Evolutionary conservation across 2,329 filamentous ascomycete genomes (phyloP), one percentile per base, ranked within the genome.

Genomic region (Phaeosphaeriaceae sp.): DNA sequence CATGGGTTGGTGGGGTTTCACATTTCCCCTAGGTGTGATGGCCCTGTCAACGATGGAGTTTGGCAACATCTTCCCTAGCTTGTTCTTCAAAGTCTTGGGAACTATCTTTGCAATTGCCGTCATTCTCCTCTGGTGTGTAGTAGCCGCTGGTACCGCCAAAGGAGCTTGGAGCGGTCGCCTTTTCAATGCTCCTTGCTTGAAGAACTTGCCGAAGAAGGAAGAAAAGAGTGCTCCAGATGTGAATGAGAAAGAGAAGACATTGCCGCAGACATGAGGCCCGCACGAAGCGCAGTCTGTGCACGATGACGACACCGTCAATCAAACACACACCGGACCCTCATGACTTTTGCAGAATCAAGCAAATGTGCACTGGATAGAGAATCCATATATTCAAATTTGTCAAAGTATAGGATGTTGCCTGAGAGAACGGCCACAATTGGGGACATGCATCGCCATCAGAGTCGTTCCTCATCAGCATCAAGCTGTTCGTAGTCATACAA

Each of bases 1-100:
- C 66, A 85, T 88, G 75, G 86, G 85, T 15, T 86, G 85, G 85
- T 88, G 84, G 85, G 84, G 83, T 2, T 87, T 87, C 58, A 85
- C 82, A 0, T 88, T 88, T 62, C 86, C 85, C 0, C 66, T 86
- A 1, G 86, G 86, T 2, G 85, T 87, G 0, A 87, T 83, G 69
- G 80, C 85, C 0, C 73, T 82, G 9, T 80, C 75, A 31, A 85
- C 83, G 0, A 79, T 79, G 3, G 73, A 78, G 48, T 76, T 85
- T 56, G 84, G 82, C 1, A 74, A 78, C 21, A 82, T 86, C 58
- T 78, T 88, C 58, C 81, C 83, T 0, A 86, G 82, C 36, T 52
- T 70, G 15, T 87, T 88, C 66, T 88, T 88, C 65, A 76, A 78
- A 31, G 78, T 88, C 0, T 65, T 88, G 1, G 85, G 85, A 11